Conservation (phyloP, 2,329 filamentous ascomycete genomes). For the Sarocladium oryzae region DNA sequence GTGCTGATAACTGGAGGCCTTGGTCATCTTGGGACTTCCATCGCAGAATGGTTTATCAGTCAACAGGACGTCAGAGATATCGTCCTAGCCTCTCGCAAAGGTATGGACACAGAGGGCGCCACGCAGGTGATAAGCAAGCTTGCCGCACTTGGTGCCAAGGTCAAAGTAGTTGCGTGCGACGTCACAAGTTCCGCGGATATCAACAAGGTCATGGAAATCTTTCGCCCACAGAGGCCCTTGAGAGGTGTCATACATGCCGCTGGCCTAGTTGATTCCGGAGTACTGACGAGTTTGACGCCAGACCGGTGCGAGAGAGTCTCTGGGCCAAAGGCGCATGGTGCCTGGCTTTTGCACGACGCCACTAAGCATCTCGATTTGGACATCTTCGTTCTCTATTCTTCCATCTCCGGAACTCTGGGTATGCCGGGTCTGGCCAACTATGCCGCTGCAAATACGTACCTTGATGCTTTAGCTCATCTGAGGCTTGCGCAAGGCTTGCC, state of each 20-base stretch:
- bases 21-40: slow-evolving; percentile 12
- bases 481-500: slow-evolving; percentile 19
- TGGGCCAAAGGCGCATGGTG: slow-evolving; percentile 25
- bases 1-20: slow-evolving; percentile 15
- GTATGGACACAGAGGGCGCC: slow-evolving; percentile 10
- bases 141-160: slow-evolving; percentile 11
- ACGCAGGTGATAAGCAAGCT: slow-evolving; percentile 11
- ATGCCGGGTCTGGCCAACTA: slow-evolving; percentile 31
- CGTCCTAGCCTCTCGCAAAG: slow-evolving; percentile 12
- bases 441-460: slow-evolving; percentile 31
- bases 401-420: slow-evolving; percentile 27
- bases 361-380: slow-evolving; percentile 18
- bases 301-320: slow-evolving; percentile 20
- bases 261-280: slow-evolving; percentile 12
- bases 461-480: slow-evolving; percentile 29
- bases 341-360: slow-evolving; percentile 25
- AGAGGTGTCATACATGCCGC: slow-evolving; percentile 14
- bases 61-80: slow-evolving; percentile 13
- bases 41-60: slow-evolving; percentile 12
- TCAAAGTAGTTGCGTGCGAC: slow-evolving; percentile 11
- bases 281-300: slow-evolving; percentile 23
- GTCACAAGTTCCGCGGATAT: slow-evolving; percentile 10
- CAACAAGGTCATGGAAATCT: slow-evolving; percentile 10
- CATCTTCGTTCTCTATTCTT: slow-evolving; percentile 30
- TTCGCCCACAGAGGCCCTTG: slow-evolving; percentile 10